A percentile compares a stretch with the other conserved stretches of the same genome.
phyloP scores from a whole-genome alignment of 352 stramenopile genomes.

The Globisporangium rhizosaccharum region DNA sequence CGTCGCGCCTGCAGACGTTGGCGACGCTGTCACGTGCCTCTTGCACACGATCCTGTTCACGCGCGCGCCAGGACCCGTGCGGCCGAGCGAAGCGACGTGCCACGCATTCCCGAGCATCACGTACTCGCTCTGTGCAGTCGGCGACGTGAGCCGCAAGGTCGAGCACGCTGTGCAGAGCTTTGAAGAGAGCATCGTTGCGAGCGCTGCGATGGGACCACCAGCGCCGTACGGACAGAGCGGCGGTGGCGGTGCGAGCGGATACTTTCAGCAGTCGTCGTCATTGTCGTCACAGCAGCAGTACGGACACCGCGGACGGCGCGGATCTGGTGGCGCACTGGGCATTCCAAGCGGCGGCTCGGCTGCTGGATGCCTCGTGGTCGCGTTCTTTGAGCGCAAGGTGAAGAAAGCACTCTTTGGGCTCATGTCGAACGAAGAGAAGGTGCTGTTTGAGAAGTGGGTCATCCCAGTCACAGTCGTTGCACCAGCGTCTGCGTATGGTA shows the following conservation, averaged over 20 bases:
- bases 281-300: constrained; percentile 20
- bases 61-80: constrained; percentile 59
- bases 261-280: constrained; percentile 7
- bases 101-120: constrained; percentile 69
- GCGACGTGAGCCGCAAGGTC: constrained; percentile 75
- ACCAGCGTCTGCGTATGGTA: constrained; percentile 36
- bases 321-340: constrained; percentile 16
- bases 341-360: constrained; percentile 9
- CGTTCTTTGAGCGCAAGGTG: constrained; percentile 77
- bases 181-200: constrained; percentile 39
- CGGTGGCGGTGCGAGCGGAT: constrained; percentile 9
- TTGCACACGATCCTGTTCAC: constrained; percentile 84
- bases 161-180: constrained; percentile 60
- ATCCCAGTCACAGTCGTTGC: constrained; percentile 57
- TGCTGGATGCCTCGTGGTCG: constrained; percentile 53
- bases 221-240: constrained; percentile 12
- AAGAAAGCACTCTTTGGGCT: constrained; percentile 81
- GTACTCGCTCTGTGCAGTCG: constrained; percentile 72
- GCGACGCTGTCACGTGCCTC: constrained; percentile 60
- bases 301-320: constrained; percentile 10
- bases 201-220: constrained; percentile 7
- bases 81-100: constrained; percentile 69
- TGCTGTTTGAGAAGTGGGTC: constrained; percentile 83
- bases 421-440: constrained; percentile 84
- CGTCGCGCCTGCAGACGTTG: constrained; percentile 46